Evolutionary conservation across 1,284 basidiomycete genomes (phyloP).

Genomic region (Ganoderma boninense): DNA sequence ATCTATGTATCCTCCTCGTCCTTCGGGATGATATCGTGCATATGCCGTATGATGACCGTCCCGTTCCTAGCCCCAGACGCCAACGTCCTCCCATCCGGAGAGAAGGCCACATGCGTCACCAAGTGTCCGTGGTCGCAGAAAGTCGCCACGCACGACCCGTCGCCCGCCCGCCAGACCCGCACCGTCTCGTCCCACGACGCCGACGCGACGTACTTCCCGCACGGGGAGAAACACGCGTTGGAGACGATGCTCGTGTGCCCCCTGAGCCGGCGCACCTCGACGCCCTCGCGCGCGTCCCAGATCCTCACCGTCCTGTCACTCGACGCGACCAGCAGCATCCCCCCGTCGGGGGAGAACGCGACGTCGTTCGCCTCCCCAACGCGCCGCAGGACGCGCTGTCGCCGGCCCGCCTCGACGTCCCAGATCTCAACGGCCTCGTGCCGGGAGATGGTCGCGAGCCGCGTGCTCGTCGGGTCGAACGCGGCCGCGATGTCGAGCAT

Average conservation of each 20-base stretch:
- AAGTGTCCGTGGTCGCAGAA: background rate
- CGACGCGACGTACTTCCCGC: conserved; percentile 2
- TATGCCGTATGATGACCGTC: background rate
- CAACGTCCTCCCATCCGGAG: conserved; percentile 4
- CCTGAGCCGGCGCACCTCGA: background rate
- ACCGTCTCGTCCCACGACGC: background rate
- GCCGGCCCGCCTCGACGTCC: background rate
- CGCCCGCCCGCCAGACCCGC: background rate
- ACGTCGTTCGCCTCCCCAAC: background rate
- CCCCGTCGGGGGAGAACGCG: background rate
- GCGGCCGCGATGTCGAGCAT: background rate
- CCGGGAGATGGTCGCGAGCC: background rate
- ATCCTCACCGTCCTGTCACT: background rate
- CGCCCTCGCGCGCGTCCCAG: background rate
- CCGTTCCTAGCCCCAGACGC: conserved; percentile 6
- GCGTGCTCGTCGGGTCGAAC: background rate
- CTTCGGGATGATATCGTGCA: background rate
- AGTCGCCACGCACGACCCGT: conserved; percentile 9
- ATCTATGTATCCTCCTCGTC: background rate
- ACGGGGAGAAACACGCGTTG: background rate
- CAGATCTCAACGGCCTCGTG: background rate
- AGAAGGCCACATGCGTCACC: background rate
- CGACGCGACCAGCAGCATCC: background rate
- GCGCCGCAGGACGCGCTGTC: background rate
- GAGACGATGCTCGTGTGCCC: background rate